Evolutionary conservation across 1,139 yeast genomes (phyloP).

Genomic region (Diutina neorugosa): DNA sequence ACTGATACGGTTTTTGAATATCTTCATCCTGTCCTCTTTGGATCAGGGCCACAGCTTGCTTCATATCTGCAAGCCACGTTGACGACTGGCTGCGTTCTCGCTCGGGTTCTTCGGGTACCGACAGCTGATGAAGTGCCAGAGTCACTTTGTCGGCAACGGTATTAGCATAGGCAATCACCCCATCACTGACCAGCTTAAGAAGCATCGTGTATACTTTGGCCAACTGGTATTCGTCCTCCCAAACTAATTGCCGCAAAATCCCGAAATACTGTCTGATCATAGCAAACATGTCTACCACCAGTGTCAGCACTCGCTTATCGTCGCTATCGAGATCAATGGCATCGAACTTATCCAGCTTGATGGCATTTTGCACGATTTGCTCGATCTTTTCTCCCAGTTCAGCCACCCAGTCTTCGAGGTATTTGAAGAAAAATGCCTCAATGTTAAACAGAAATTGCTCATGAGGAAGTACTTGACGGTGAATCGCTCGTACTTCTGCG

Average conservation of each 20-base stretch:
- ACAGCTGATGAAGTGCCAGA: slow-evolving; percentile 27
- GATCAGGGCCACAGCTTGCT: slow-evolving; percentile 35
- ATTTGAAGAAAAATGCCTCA: slow-evolving; percentile 50
- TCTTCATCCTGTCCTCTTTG: slow-evolving; percentile 28
- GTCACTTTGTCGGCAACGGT: slow-evolving; percentile 33
- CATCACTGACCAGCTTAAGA: slow-evolving; percentile 50
- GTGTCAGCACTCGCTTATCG: slow-evolving; percentile 29
- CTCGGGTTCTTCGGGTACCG: slow-evolving; percentile 11
- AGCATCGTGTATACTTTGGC: slow-evolving; percentile 49
- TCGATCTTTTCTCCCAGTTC: slow-evolving; percentile 38
- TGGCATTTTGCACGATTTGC: slow-evolving; percentile 40
- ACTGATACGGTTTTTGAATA: slow-evolving; percentile 34
- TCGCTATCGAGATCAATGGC: slow-evolving; percentile 37
- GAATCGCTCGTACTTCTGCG: slow-evolving; percentile 42
- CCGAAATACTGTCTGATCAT: slow-evolving; percentile 47
- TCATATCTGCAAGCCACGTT: slow-evolving; percentile 33
- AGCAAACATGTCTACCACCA: slow-evolving; percentile 58
- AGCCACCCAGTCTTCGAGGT: slow-evolving; percentile 43
- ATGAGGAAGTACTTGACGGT: slow-evolving; percentile 30
- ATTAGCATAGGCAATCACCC: slow-evolving; percentile 41
- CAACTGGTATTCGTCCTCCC: slow-evolving; percentile 52
- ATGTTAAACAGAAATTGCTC: slow-evolving; percentile 39
- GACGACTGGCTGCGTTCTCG: slow-evolving; percentile 10
- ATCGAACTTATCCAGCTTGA: slow-evolving; percentile 43
- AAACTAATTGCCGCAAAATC: slow-evolving; percentile 41